Conservation (phyloP, 768 basidiomycete species). For the Xanthoconium purpureum region DNA sequence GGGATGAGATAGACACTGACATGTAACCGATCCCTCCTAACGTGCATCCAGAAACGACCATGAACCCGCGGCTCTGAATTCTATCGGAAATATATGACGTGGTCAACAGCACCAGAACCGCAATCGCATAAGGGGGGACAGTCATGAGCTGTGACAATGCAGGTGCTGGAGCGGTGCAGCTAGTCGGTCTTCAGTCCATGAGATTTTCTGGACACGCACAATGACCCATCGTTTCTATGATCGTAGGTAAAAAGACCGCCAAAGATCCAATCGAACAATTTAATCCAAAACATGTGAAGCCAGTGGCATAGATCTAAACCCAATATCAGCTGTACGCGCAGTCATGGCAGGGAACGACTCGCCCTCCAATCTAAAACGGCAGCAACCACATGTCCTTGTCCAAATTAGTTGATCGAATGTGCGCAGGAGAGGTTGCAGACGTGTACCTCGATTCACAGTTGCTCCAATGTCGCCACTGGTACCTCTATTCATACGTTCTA, state of each 20-base stretch:
- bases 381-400: conserved; percentile 37
- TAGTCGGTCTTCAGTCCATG: not conserved
- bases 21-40: conserved; percentile 42
- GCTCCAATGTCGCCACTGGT: conserved; percentile 41
- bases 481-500: conserved; percentile 27
- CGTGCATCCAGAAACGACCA: conserved; percentile 30
- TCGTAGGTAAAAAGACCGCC: conserved; percentile 53
- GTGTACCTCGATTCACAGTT: conserved; percentile 38
- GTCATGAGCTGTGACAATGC: conserved; percentile 49
- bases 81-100: conserved; percentile 43
- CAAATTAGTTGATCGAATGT: not conserved
- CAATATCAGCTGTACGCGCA: conserved; percentile 3
- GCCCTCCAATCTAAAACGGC: conserved; percentile 49
- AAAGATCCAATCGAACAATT: conserved; percentile 49
- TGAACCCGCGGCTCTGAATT: conserved; percentile 41
- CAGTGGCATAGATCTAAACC: conserved; percentile 40
- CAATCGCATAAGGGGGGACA: conserved; percentile 52
- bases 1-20: conserved; percentile 19
- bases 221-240: conserved; percentile 49
- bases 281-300: conserved; percentile 47
- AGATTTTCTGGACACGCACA: conserved; percentile 27
- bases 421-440: not conserved
- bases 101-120: conserved; percentile 35
- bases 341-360: not conserved
- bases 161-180: conserved; percentile 30